Conservation (phyloP, 2,329 filamentous ascomycete species). For the Calonectria leucothoes region DNA sequence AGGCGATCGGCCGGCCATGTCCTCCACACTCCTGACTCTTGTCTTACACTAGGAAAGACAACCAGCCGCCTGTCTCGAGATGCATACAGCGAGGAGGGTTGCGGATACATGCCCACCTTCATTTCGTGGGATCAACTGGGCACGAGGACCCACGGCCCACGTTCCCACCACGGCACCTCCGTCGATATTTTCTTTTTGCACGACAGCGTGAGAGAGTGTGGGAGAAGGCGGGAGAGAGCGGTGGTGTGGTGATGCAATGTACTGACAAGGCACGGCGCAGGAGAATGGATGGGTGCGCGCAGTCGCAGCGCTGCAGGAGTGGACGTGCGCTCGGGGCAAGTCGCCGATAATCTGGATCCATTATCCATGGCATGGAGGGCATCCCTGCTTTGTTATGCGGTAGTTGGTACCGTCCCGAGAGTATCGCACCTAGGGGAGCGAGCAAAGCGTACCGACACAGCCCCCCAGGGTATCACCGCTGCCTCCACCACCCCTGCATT, state of each 20-base stretch:
- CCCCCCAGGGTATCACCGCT: not conserved
- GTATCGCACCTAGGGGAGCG: not conserved
- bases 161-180: not conserved
- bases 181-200: not conserved
- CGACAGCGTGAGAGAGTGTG: not conserved
- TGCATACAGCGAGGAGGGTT: not conserved
- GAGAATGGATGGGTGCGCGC: not conserved
- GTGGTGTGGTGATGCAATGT: slow-evolving; percentile 1
- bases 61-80: slow-evolving; percentile 13
- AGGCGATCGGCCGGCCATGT: not conserved
- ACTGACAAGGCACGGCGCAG: not conserved
- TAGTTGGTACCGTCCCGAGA: slow-evolving; percentile 24
- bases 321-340: slow-evolving; percentile 28
- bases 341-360: slow-evolving; percentile 35
- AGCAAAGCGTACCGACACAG: slow-evolving; percentile 8
- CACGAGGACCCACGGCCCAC: not conserved
- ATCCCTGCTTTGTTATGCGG: slow-evolving; percentile 21
- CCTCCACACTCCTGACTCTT: slow-evolving; percentile 33
- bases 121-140: slow-evolving; percentile 10
- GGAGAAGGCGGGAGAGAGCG: not conserved
- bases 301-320: not conserved
- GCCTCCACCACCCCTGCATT: slow-evolving; percentile 12
- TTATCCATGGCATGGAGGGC: slow-evolving; percentile 2
- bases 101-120: slow-evolving; percentile 11
- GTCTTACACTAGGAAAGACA: slow-evolving; percentile 12